phyloP scores from a whole-genome alignment of 140 eudicot genomes.

The Cichorium intybus region DNA sequence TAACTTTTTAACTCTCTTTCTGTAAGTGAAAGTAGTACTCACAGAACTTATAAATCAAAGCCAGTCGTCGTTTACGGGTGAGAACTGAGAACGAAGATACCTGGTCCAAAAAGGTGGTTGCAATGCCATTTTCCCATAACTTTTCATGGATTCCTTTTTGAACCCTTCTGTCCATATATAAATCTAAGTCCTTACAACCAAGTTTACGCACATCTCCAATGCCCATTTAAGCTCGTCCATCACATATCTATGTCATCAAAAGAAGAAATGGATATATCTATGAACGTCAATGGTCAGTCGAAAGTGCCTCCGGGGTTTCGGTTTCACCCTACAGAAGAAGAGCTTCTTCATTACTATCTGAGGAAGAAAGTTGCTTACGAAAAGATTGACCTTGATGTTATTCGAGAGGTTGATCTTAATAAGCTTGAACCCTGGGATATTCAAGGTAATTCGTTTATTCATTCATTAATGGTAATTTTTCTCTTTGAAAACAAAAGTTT shows the following conservation, averaged over 20 bases:
- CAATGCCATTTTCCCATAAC: conserved; percentile 30
- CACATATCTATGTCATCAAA: conserved; percentile 18
- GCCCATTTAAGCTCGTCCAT: neutral
- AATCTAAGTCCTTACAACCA: conserved; percentile 18
- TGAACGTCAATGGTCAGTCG: conserved; percentile 60
- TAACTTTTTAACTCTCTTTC: conserved; percentile 8
- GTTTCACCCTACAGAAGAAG: conserved; percentile 52
- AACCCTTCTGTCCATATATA: conserved; percentile 31
- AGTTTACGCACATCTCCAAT: conserved; percentile 4
- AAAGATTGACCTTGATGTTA: conserved; percentile 45
- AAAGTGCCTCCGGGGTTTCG: conserved; percentile 54
- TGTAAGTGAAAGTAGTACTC: conserved; percentile 5
- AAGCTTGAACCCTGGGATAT: conserved; percentile 53
- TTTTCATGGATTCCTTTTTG: conserved; percentile 27
- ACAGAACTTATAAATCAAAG: conserved; percentile 14
- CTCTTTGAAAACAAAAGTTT: neutral
- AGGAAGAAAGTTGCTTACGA: conserved; percentile 39
- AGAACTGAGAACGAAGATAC: conserved; percentile 17
- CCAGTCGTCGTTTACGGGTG: conserved; percentile 5
- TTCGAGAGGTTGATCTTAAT: conserved; percentile 49
- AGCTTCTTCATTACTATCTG: conserved; percentile 43
- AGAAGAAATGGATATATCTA: conserved; percentile 44
- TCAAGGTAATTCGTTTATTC: conserved; percentile 20
- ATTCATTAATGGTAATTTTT: neutral
- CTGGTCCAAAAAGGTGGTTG: conserved; percentile 26